Base-by-base conservation (phyloP, 2,329 filamentous ascomycete genomes). In the Fusarium humuli region DNA sequence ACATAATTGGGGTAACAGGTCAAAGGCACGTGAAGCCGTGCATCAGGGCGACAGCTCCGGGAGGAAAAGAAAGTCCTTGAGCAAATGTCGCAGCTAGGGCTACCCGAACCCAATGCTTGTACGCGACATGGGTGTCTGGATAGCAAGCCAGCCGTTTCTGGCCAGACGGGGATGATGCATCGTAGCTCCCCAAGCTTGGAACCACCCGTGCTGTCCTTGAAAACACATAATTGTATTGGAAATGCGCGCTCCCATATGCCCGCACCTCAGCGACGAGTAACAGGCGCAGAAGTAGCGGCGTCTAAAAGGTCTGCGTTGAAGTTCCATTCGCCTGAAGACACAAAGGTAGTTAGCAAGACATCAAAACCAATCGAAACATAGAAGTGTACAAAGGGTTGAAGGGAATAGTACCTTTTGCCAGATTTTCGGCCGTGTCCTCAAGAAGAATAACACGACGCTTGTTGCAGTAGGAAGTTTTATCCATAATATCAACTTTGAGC, bases 401-500 rank as follows among this genome's bases (percentile, higher is more conserved):
- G 18, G 34, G 5, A 20, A 61, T 69, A 40, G 25, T 86, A 96
- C 95, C 92, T 78, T 93, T 90, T 74, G 92, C 94, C 55, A 99
- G 83, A 75, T 97, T 97, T 72, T 97, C 92, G 1, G 96, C 96
- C 4, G 96, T 98, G 75, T 98, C 94, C 58, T 94, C 93, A 22
- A 99, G 85, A 12, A 99, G 80, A 70, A 98, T 98, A 25, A 98
- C 87, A 46, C 96, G 88, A 57, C 96, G 88, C 81, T 96, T 95
- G 80, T 93, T 97, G 83, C 97, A 99, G 80, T 99, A 99, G 0
- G 94, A 89, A 6, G 95, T 99, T 86, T 98, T 98, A 81, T 99
- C 95, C 90, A 99, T 93, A 77, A 99, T 99, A 71, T 98, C 95
- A 9, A 97, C 94, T 83, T 98, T 98, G 64, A 98, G 85, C 80